A percentile compares a stretch with the other conserved stretches of the same genome.
phyloP scores from a whole-genome alignment of 441 rosid species.

The Dalechampia spathulata region DNA sequence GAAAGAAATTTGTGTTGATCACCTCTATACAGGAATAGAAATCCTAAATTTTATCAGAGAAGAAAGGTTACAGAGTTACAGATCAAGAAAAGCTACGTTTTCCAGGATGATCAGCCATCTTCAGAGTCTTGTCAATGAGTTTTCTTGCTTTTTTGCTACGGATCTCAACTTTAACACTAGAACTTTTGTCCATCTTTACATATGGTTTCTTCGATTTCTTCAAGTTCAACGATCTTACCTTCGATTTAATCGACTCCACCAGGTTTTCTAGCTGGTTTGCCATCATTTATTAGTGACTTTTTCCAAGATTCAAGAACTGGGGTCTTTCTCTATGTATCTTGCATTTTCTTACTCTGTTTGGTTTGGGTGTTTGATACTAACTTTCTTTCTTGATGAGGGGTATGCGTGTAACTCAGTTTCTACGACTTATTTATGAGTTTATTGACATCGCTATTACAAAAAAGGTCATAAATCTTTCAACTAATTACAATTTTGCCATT shows the following conservation, averaged over 20 bases:
- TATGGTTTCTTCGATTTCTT: slow-evolving; percentile 66
- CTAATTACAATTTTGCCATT: slow-evolving; percentile 34
- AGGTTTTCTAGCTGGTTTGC: slow-evolving; percentile 63
- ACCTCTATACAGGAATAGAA: too few relatives aligned
- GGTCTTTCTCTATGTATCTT: too few relatives aligned
- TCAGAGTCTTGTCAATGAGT: slow-evolving; percentile 75
- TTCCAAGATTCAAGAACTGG: too few relatives aligned
- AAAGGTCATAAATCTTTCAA: slow-evolving; percentile 14
- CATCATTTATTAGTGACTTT: slow-evolving; percentile 25
- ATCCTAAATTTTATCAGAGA: too few relatives aligned
- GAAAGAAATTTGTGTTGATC: too few relatives aligned
- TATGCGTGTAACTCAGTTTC: too few relatives aligned
- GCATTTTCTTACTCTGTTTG: too few relatives aligned
- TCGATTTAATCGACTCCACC: slow-evolving; percentile 80
- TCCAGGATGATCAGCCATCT: slow-evolving; percentile 79
- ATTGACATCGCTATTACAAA: slow-evolving; percentile 9
- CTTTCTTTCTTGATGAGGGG: too few relatives aligned
- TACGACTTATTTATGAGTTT: too few relatives aligned
- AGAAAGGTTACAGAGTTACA: too few relatives aligned
- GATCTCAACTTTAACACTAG: slow-evolving; percentile 86
- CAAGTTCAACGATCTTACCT: slow-evolving; percentile 50
- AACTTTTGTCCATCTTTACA: slow-evolving; percentile 81
- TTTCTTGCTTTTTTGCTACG: slow-evolving; percentile 76
- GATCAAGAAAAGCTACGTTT: too few relatives aligned
- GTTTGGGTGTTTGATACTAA: too few relatives aligned